A percentile compares a stretch with the other conserved stretches of the same genome.
These are phyloP conservation scores for Cyberlindnera mycetangii DNA, from an alignment of 805 yeast genomes.

Conservation along the genomic window DNA sequence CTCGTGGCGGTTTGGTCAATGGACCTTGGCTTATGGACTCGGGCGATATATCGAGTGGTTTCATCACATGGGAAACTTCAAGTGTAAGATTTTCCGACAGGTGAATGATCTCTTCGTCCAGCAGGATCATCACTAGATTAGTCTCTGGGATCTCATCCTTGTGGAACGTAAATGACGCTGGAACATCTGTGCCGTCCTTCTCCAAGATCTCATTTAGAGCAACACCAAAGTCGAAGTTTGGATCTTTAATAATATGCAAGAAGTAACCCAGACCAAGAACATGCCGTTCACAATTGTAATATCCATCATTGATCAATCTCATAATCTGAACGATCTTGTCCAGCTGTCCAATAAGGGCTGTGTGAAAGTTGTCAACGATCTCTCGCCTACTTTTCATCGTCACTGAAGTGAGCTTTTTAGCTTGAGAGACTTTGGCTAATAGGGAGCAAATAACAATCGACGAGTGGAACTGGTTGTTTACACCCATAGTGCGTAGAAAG, in stretches of 20 bases:
- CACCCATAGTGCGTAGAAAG: constrained; percentile 37
- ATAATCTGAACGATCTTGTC: constrained; percentile 14
- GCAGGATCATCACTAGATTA: background rate
- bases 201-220: background rate
- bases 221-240: constrained; percentile 18
- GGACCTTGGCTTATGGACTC: background rate
- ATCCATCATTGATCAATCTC: constrained; percentile 12
- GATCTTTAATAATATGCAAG: constrained; percentile 13
- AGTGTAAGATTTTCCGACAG: background rate
- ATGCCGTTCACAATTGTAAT: constrained; percentile 19
- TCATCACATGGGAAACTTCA: background rate
- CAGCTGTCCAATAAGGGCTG: background rate
- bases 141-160: constrained; percentile 1
- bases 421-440: constrained; percentile 15
- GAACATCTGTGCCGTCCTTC: background rate
- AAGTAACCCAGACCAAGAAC: constrained; percentile 16
- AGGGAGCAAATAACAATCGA: constrained; percentile 9
- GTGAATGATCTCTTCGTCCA: constrained; percentile 1
- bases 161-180: background rate
- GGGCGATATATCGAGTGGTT: background rate
- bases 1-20: background rate
- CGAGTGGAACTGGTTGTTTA: constrained; percentile 8
- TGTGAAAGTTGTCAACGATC: constrained; percentile 7
- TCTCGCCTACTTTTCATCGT: constrained; percentile 1
- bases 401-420: constrained; percentile 5